Percentiles rank a stretch among this genome's conserved stretches.
Conservation (phyloP, 495 filamentous ascomycete genomes). For the Terfezia claveryi region DNA sequence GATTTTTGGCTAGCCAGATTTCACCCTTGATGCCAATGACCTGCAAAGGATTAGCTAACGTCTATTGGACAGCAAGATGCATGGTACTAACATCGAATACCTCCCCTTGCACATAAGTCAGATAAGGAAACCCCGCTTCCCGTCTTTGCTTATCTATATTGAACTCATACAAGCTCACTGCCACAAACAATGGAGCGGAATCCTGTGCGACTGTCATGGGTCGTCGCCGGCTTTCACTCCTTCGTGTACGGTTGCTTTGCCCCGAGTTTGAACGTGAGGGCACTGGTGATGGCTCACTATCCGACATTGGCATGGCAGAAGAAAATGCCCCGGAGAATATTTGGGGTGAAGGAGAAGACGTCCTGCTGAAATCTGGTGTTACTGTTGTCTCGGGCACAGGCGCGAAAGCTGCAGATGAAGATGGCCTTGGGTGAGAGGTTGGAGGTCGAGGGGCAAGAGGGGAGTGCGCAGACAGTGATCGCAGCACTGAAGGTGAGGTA, state of each 20-base stretch:
- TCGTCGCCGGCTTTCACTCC: constrained; percentile 12
- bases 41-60: constrained; percentile 1
- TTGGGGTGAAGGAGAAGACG: constrained; percentile 10
- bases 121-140: constrained; percentile 86
- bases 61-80: neutral
- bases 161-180: constrained; percentile 86
- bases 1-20: constrained; percentile 91
- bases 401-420: neutral
- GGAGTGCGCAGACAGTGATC: neutral
- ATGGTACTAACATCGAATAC: constrained; percentile 46
- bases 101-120: constrained; percentile 76
- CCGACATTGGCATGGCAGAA: constrained; percentile 65
- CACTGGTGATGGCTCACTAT: constrained; percentile 19
- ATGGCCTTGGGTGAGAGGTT: neutral
- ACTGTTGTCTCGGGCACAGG: neutral
- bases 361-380: neutral
- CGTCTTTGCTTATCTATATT: constrained; percentile 78
- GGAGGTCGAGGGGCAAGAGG: neutral
- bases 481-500: neutral
- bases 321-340: constrained; percentile 35
- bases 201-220: constrained; percentile 12
- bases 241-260: neutral
- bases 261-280: constrained; percentile 1
- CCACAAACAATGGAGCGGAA: constrained; percentile 45
- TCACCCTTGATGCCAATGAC: constrained; percentile 81